Conservation (phyloP, 805 yeast species). For the Monosporozyma servazzii region DNA sequence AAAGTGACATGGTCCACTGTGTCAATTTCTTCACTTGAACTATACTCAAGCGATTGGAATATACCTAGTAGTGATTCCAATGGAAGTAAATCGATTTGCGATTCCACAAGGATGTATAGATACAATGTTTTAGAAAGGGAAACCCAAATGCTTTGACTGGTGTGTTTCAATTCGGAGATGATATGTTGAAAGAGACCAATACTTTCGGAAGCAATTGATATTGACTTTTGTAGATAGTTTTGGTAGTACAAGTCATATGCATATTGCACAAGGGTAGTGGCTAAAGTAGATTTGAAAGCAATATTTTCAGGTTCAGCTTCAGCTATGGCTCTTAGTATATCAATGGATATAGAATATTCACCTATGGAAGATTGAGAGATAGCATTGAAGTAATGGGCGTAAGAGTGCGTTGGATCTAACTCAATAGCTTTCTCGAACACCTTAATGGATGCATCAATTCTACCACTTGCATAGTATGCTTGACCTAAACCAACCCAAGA, state of each 20-base stretch:
- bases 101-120: constrained; percentile 47
- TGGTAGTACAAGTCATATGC: constrained; percentile 42
- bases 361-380: constrained; percentile 53
- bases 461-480: constrained; percentile 76
- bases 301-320: constrained; percentile 39
- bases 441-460: constrained; percentile 76
- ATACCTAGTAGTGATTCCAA: constrained; percentile 30
- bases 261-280: constrained; percentile 48
- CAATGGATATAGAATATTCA: constrained; percentile 54
- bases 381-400: constrained; percentile 60
- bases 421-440: constrained; percentile 63
- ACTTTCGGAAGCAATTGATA: constrained; percentile 38
- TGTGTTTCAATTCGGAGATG: constrained; percentile 9
- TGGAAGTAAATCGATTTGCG: constrained; percentile 44
- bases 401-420: constrained; percentile 47
- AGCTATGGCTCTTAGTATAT: constrained; percentile 37
- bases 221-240: constrained; percentile 64
- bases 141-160: constrained; percentile 58
- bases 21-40: constrained; percentile 20
- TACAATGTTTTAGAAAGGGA: constrained; percentile 48
- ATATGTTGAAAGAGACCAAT: constrained; percentile 29
- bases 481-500: constrained; percentile 98
- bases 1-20: constrained; percentile 21
- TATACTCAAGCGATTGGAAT: constrained; percentile 12
- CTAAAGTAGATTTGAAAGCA: constrained; percentile 42